Evolutionary conservation across 768 basidiomycete species (phyloP).

Genomic region (Sporobolomyces pararoseus): DNA sequence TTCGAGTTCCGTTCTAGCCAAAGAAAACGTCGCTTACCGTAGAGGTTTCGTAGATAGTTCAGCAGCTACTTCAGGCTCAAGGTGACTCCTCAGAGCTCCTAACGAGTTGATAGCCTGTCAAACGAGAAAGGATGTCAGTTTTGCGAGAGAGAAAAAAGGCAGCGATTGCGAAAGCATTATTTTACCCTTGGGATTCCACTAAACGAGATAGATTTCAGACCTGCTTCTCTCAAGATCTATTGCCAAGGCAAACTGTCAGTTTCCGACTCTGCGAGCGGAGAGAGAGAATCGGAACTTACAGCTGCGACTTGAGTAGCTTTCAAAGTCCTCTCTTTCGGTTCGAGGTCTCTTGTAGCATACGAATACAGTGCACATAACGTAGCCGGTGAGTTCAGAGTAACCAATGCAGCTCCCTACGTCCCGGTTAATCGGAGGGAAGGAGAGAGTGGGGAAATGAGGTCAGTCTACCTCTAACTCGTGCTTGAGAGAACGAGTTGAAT

Average conservation of each 20-base stretch:
- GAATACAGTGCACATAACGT: slow-evolving; percentile 47
- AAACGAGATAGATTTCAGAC: slow-evolving; percentile 51
- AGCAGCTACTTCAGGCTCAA: slow-evolving; percentile 45
- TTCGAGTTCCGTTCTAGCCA: not conserved
- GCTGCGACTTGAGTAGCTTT: slow-evolving; percentile 34
- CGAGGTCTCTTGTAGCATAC: slow-evolving; percentile 41
- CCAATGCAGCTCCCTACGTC: slow-evolving; percentile 46
- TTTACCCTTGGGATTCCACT: slow-evolving; percentile 46
- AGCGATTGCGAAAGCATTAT: not conserved
- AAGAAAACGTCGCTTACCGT: slow-evolving; percentile 43
- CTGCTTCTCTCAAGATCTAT: slow-evolving; percentile 49
- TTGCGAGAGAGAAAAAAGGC: too few species aligned
- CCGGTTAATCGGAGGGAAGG: not conserved
- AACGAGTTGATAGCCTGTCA: slow-evolving; percentile 50
- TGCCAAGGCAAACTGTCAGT: not conserved
- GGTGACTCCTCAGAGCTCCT: slow-evolving; percentile 46
- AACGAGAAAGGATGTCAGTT: too few species aligned
- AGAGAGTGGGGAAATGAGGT: not conserved
- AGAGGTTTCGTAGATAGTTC: slow-evolving; percentile 43
- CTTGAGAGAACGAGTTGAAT: not conserved
- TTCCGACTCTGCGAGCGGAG: not conserved
- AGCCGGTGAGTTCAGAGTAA: slow-evolving; percentile 51
- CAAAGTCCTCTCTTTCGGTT: not conserved
- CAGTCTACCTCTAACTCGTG: too few species aligned
- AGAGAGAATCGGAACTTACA: slow-evolving; percentile 29